Evolutionary conservation across 2,329 filamentous ascomycete genomes (phyloP).

Genomic region (Arthrobotrys megalospora): DNA sequence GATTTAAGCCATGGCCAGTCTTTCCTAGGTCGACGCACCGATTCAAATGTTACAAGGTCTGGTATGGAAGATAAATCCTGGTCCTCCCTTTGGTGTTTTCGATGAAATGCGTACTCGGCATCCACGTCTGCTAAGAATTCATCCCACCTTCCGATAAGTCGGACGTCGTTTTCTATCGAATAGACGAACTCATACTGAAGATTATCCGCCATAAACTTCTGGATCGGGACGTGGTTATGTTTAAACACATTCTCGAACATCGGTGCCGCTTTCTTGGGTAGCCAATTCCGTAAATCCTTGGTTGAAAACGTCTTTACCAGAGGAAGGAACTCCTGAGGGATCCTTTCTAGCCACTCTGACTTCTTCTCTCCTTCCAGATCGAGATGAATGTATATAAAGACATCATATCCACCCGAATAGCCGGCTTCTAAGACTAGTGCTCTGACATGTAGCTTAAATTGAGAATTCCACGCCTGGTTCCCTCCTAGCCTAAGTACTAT

Average conservation of each 20-base stretch:
- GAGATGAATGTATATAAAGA: slow-evolving; percentile 44
- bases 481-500: slow-evolving; percentile 21
- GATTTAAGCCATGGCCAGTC: slow-evolving; percentile 36
- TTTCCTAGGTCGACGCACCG: slow-evolving; percentile 5
- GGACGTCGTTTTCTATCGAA: slow-evolving; percentile 30
- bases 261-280: slow-evolving; percentile 20
- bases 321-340: slow-evolving; percentile 29
- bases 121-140: slow-evolving; percentile 36
- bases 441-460: slow-evolving; percentile 32
- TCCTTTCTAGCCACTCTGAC: slow-evolving; percentile 17
- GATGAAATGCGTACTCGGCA: slow-evolving; percentile 43
- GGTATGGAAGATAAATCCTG: slow-evolving; percentile 31
- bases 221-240: slow-evolving; percentile 34
- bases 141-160: slow-evolving; percentile 42
- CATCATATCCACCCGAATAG: slow-evolving; percentile 32
- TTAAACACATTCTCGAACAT: slow-evolving; percentile 39
- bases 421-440: slow-evolving; percentile 50
- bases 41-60: slow-evolving; percentile 35
- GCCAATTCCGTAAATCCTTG: slow-evolving; percentile 33
- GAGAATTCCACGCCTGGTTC: slow-evolving; percentile 27
- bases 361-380: slow-evolving; percentile 1
- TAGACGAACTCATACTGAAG: slow-evolving; percentile 39
- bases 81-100: slow-evolving; percentile 25
- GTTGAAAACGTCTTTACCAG: slow-evolving; percentile 41
- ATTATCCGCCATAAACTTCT: slow-evolving; percentile 37